phyloP scores from a whole-genome alignment of 345 rosid species.

The Stellera chamaejasme region DNA sequence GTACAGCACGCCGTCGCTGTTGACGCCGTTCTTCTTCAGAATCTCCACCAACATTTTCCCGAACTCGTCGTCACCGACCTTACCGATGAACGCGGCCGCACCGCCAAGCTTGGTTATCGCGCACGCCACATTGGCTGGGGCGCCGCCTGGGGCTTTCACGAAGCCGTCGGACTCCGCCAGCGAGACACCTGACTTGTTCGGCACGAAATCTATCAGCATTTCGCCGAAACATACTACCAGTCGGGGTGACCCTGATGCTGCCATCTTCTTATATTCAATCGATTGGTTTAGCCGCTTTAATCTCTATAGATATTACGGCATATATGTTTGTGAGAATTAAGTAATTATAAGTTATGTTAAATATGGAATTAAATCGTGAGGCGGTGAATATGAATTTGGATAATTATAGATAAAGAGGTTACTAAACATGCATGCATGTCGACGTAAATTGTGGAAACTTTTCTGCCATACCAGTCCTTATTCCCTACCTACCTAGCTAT shows the following conservation, averaged over 20 bases:
- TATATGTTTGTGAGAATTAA: no score
- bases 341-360: no score
- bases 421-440: no score
- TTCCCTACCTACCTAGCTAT: no score
- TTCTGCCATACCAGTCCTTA: no score
- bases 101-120: constrained; percentile 69
- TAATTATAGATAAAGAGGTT: no score
- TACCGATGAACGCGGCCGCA: constrained; percentile 55
- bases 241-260: constrained; percentile 8
- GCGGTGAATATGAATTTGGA: no score
- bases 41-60: constrained; percentile 63
- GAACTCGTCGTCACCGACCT: constrained; percentile 76
- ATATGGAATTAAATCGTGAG: no score
- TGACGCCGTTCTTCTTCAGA: constrained; percentile 47
- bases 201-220: constrained; percentile 77
- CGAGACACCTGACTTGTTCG: constrained; percentile 57
- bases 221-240: constrained; percentile 55
- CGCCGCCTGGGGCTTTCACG: constrained; percentile 73
- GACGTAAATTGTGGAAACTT: no score
- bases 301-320: no score
- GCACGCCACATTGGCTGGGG: constrained; percentile 75
- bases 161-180: constrained; percentile 59
- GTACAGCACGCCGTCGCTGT: constrained; percentile 46
- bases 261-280: no score
- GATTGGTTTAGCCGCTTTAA: no score